These are phyloP conservation scores for Sindora glabra DNA, from an alignment of 306 rosid species.

Conservation along the genomic window DNA sequence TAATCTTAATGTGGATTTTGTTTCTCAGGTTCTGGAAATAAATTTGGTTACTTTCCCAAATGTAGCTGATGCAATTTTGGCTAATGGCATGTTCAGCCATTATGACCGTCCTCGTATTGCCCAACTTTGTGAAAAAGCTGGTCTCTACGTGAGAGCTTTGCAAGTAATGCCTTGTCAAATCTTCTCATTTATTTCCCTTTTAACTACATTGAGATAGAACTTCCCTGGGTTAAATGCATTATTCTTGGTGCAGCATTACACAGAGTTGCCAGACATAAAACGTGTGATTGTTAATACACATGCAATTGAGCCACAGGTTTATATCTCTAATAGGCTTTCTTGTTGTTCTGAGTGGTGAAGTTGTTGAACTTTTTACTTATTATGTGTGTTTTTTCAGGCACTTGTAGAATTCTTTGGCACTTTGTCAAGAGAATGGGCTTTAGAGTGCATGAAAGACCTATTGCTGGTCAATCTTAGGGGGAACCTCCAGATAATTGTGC, in stretches of 20 bases:
- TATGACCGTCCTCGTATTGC: constrained; percentile 96
- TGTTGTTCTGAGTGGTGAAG: constrained; percentile 1
- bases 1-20: constrained; percentile 15
- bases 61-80: constrained; percentile 97
- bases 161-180: constrained; percentile 55
- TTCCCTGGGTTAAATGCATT: constrained; percentile 10
- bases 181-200: not conserved
- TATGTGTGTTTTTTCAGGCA: constrained; percentile 47
- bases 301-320: constrained; percentile 98
- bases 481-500: constrained; percentile 96
- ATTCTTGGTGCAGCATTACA: constrained; percentile 74
- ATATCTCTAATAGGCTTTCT: constrained; percentile 16
- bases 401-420: constrained; percentile 97
- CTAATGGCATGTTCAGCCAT: constrained; percentile 99
- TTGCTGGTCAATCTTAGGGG: constrained; percentile 94
- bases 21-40: constrained; percentile 80
- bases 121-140: constrained; percentile 96
- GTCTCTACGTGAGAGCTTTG: constrained; percentile 89
- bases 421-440: constrained; percentile 88
- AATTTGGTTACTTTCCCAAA: constrained; percentile 95
- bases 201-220: not conserved
- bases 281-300: constrained; percentile 96
- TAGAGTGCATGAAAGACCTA: constrained; percentile 99
- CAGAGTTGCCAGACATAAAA: constrained; percentile 95
- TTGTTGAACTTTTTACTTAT: constrained; percentile 10